Evolutionary conservation across 345 rosid genomes (phyloP), one percentile per base, ranked within the genome.

Genomic region (Trapa incisa): DNA sequence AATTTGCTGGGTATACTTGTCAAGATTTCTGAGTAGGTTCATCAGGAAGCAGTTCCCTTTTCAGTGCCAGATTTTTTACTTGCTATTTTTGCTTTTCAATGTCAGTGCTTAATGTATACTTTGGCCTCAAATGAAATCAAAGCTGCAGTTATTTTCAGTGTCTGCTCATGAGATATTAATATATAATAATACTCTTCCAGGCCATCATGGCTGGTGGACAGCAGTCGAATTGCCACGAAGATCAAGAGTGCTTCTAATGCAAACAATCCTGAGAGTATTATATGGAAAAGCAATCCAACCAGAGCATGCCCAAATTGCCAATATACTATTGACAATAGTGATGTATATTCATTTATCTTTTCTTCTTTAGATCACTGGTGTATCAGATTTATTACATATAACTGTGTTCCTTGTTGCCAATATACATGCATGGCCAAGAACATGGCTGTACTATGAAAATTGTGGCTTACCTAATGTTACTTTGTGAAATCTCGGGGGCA

Each of bases 221-320:
- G 86, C 65, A 85, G 80, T 42, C 81, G 99, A 54, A 63, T 94
- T 61, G 97, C 99, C 3, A 79, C 95, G 32, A 91, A 94, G 76
- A 94, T 94, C 43, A 89, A 67, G 86, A 89, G 87, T 79, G 99
- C 97, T 11, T 86, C 95, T 2, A 76, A 77, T 61, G 1, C 61
- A 39, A 45, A 71, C 47, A 72, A 85, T 81, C 87, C 79, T 0
- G 75, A 77, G 65, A 78, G 76, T 71, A 83, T 83, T 53, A 76
- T 67, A 65, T 91, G 89, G 89, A 78, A 81, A 47, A 94, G 96
- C 81, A 91, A 94, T 70, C 99, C 99, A 35, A 70, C 86, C 0
- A 87, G 79, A 70, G 81, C 92, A 47, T 91, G 99, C 79, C 95
- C 99, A 0, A 91, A 77, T 48, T 94, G 99, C 77, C 80, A 74